Base-by-base conservation (phyloP, 768 basidiomycete genomes). In the Boletus reticuloceps region DNA sequence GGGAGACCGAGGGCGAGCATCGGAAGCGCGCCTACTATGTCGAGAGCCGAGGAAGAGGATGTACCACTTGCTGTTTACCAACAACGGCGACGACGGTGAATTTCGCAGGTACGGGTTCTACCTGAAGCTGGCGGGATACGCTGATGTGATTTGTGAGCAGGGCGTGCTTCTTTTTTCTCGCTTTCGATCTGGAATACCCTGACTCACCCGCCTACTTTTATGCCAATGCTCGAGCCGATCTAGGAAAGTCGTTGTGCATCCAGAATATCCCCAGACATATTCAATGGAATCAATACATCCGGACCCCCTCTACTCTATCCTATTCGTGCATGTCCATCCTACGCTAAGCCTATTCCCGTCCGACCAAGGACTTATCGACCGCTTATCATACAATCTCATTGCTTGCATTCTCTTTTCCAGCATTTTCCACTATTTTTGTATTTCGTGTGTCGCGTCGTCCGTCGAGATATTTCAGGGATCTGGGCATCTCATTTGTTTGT, bases 21-120 rank as follows among this genome's bases (percentile, higher is more conserved):
- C 9, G 68, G 64, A 37, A 76, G 79, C 50, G 68, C 71, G n/a
- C 53, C 62, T 20, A 38, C 62, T 20, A 38, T 63, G 32, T 54
- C 65, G 13, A 70, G 67, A 47, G 60, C 71, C 27, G 88, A 89
- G 64, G 89, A 91, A 64, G 90, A 92, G 66, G 90, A 92, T 65
- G 74, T 90, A 38, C 90, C 90, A 19, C 75, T 93, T 46, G 89
- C 91, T 19, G 70, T 89, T 53, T 91, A 84, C 78, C 88, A 91
- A 69, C 88, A 87, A 64, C 88, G 86, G 65, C 84, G 82, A 62
- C 77, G 84, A 64, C 83, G 71, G 77, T 67, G 48, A 67, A 56
- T 25, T 20, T 31, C 32, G 11, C 29, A 58, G 58, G 69, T 68
- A 52, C 37, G 51, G 29, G 22, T 43, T 53, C n/a, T 41, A 29